Conservation (phyloP, 148 eudicot genomes). For the Fagopyrum homotropicum region DNA sequence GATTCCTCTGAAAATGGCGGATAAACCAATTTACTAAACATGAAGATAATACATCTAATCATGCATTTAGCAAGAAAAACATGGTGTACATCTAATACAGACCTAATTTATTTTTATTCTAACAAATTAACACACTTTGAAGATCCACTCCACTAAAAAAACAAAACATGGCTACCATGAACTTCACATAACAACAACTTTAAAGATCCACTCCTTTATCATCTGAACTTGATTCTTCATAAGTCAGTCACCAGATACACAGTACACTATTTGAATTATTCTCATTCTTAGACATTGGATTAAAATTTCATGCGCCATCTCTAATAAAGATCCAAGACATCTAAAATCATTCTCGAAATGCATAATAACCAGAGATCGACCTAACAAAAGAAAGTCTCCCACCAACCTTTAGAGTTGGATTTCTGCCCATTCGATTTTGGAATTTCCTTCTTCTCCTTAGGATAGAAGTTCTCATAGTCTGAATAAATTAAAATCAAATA, state of each 20-base stretch:
- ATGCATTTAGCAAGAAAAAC: background rate
- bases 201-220: too few species aligned
- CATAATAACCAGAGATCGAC: background rate
- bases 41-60: background rate
- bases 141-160: background rate
- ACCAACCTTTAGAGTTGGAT: slow-evolving; percentile 62
- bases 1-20: slow-evolving; percentile 47
- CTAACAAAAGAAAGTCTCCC: background rate
- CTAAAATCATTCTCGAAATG: background rate
- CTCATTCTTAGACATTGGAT: background rate
- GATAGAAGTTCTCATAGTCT: slow-evolving; percentile 82
- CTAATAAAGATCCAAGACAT: background rate
- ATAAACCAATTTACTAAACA: slow-evolving; percentile 1
- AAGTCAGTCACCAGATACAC: too few species aligned
- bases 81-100: background rate
- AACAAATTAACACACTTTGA: background rate
- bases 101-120: background rate
- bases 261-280: background rate
- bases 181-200: background rate
- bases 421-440: slow-evolving; percentile 65
- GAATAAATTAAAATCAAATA: background rate
- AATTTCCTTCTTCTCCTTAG: slow-evolving; percentile 78
- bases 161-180: background rate
- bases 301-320: background rate
- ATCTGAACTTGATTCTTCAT: too few species aligned